A percentile compares a stretch with the other conserved stretches of the same genome.
Conservation (phyloP, 2,329 filamentous ascomycete species). For the Alternaria alternata region DNA sequence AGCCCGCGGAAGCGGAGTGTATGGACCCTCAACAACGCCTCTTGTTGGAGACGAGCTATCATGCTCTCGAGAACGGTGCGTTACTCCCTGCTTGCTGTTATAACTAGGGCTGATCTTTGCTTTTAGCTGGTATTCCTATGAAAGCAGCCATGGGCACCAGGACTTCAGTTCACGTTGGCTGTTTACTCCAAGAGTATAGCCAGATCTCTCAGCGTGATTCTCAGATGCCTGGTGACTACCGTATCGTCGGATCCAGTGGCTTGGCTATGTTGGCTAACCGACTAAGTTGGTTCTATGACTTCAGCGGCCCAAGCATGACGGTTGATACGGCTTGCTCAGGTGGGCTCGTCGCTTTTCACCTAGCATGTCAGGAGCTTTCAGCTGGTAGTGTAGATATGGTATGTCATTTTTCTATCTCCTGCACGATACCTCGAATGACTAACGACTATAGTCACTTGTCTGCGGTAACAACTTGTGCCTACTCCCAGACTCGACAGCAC, state of each 20-base stretch:
- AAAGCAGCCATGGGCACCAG: constrained; percentile 24
- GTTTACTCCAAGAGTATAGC: constrained; percentile 22
- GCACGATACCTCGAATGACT: not conserved
- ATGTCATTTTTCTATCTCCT: not conserved
- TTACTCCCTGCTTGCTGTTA: not conserved
- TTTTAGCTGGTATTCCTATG: constrained; percentile 24
- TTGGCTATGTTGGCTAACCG: constrained; percentile 27
- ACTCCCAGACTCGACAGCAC: constrained; percentile 16
- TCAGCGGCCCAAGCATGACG: constrained; percentile 33
- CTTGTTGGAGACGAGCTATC: constrained; percentile 38
- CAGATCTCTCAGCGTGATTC: constrained; percentile 17
- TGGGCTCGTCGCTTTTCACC: constrained; percentile 31
- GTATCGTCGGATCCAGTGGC: constrained; percentile 13
- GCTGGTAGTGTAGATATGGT: constrained; percentile 22
- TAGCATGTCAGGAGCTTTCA: constrained; percentile 27
- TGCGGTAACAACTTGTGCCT: constrained; percentile 26
- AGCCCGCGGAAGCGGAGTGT: constrained; percentile 25
- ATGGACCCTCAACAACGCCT: constrained; percentile 40
- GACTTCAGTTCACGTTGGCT: constrained; percentile 29
- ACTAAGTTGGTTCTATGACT: constrained; percentile 38
- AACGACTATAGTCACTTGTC: constrained; percentile 16
- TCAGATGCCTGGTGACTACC: constrained; percentile 22
- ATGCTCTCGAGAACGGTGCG: constrained; percentile 39
- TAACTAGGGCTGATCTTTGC: not conserved
- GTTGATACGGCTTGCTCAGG: constrained; percentile 43